Conservation (phyloP, 2,329 filamentous ascomycete species). For the Cladosporium sp. region DNA sequence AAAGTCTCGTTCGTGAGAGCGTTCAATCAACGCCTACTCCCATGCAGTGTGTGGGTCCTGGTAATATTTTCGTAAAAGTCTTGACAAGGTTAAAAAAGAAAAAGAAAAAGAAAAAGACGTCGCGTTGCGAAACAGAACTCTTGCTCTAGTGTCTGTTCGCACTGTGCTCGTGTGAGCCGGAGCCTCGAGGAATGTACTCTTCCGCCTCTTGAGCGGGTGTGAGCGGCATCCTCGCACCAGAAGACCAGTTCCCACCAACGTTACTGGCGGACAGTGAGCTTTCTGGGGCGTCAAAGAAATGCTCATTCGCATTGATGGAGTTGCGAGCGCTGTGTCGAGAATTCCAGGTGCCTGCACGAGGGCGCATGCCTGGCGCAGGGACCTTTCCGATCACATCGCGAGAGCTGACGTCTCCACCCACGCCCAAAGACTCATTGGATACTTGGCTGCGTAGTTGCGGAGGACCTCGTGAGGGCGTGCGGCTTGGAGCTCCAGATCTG, state of each 20-base stretch:
- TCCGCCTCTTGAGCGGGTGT: slow-evolving; percentile 22
- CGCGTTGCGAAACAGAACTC: neutral
- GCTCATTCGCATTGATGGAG: slow-evolving; percentile 6
- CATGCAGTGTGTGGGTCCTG: too few relatives aligned
- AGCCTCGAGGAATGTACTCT: slow-evolving; percentile 13
- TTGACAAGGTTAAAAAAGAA: neutral
- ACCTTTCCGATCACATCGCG: slow-evolving; percentile 31
- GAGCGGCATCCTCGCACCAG: slow-evolving; percentile 12
- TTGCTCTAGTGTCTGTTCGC: neutral
- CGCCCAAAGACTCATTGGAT: slow-evolving; percentile 24
- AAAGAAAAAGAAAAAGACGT: neutral
- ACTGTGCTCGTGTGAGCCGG: neutral
- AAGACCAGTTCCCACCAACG: neutral
- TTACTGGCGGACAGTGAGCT: slow-evolving; percentile 7
- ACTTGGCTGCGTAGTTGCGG: slow-evolving; percentile 19
- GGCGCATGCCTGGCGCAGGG: slow-evolving; percentile 30
- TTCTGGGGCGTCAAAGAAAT: slow-evolving; percentile 11
- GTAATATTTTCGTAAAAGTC: neutral
- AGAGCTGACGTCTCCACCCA: slow-evolving; percentile 30
- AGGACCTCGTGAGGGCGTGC: slow-evolving; percentile 20
- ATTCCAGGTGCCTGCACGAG: slow-evolving; percentile 29
- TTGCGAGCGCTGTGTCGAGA: slow-evolving; percentile 20
- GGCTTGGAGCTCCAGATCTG: slow-evolving; percentile 13
- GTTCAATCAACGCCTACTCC: too few relatives aligned
- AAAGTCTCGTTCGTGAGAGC: too few relatives aligned